phyloP scores from a whole-genome alignment of 2,329 filamentous ascomycete genomes.

The Sporothrix euskadiensis region DNA sequence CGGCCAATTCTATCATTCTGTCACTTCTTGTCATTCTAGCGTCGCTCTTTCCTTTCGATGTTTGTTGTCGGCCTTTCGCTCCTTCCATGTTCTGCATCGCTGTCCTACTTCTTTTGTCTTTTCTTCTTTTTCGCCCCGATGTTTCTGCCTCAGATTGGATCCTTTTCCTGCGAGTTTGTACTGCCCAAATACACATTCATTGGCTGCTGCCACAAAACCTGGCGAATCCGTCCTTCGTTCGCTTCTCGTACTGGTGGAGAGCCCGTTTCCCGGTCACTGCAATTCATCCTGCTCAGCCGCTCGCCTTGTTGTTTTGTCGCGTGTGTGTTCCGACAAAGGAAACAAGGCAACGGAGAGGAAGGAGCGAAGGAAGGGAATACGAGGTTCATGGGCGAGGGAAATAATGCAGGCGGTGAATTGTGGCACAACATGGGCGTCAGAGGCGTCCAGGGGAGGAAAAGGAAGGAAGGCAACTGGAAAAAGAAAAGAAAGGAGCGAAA shows the following conservation, averaged over 20 bases:
- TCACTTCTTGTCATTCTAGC: neutral
- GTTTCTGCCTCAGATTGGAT: constrained; percentile 4
- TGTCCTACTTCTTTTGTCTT: neutral
- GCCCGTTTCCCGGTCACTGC: constrained; percentile 23
- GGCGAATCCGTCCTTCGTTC: neutral
- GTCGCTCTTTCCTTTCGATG: neutral
- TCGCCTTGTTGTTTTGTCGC: neutral
- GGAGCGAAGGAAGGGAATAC: constrained; percentile 22
- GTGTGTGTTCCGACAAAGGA: constrained; percentile 16
- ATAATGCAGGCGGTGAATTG: constrained; percentile 22
- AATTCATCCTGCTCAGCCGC: constrained; percentile 23
- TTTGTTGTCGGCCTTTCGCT: neutral
- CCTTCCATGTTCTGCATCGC: neutral
- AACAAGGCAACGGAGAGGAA: constrained; percentile 5
- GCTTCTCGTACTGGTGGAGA: neutral
- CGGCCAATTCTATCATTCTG: neutral
- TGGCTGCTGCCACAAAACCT: neutral
- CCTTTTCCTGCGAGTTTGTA: neutral
- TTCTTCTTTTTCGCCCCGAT: neutral
- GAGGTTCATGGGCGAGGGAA: neutral
- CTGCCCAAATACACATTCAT: neutral
- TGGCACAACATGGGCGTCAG: constrained; percentile 22
- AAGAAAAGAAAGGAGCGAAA: neutral
- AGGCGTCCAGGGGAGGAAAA: constrained; percentile 7
- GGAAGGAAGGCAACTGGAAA: neutral